Base-by-base conservation (phyloP, 257 asterid genomes). In the Primulina huaijiensis region DNA sequence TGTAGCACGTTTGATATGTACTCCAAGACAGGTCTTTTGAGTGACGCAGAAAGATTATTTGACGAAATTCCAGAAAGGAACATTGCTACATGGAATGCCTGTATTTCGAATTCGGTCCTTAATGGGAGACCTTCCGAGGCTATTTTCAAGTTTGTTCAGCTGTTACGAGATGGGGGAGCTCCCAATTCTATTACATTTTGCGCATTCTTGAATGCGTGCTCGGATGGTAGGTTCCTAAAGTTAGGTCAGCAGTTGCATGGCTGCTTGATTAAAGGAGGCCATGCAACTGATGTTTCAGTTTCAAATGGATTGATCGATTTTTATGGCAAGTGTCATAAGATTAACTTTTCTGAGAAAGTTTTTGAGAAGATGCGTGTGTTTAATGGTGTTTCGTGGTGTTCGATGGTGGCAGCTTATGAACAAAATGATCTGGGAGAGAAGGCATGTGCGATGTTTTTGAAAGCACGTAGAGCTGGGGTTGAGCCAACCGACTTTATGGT, bases 1-100 rank as follows among this genome's bases (percentile, higher is more conserved):
- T 92, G 95, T 82, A 90, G 96, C 67, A 92, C 93, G 8, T 81
- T 87, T 17, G 96, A 90, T 50, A 87, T 90, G 97, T 90, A 92
- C n/a, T 74, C 73, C 0, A 90, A 88, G 68, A 77, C 81, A 5
- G 80, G 88, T 1, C 5, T 68, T 21, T 50, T 65, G 58, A 61
- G 19, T 0, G 83, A 88, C 2, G 97, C 95, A 6, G 38, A 68
- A 58, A 86, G 86, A 16, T 2, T 90, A 89, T 93, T 93, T 23
- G 97, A 85, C 33, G 87, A 89, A 85, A 90, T 93, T 89, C 77
- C 96, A 7, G 40, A 74, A 6, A 81, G 82, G 66, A 93, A 87
- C 56, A 81, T 83, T n/a, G 90, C 96, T 0, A 89, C 90, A 2
- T 92, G 98, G 98, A 93, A 90, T 46, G 90, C 97, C 1, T 77